phyloP scores from a whole-genome alignment of 2,329 filamentous ascomycete genomes.

The Fusarium palustre region DNA sequence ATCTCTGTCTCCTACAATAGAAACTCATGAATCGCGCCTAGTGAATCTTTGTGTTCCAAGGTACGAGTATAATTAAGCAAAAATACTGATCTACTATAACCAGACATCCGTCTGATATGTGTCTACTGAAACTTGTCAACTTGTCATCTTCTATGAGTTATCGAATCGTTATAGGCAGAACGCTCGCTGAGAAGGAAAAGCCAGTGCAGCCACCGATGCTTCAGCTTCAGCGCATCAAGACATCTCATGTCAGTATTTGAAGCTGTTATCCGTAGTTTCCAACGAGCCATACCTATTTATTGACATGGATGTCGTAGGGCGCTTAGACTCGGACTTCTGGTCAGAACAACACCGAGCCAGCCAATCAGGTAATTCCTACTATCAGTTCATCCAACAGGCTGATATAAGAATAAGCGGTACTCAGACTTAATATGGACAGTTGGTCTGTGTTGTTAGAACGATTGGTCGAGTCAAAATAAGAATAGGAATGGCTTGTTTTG shows the following conservation, averaged over 20 bases:
- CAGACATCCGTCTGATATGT: background rate
- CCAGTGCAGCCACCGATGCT: background rate
- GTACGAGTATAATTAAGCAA: background rate
- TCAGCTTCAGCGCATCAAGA: background rate
- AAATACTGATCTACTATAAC: background rate
- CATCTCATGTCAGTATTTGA: background rate
- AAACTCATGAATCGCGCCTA: background rate
- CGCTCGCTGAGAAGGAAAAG: too few species aligned
- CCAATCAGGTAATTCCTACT: background rate
- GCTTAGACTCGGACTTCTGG: background rate
- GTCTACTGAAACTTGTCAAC: background rate
- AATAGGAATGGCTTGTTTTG: background rate
- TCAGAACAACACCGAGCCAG: background rate
- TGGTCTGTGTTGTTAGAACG: background rate
- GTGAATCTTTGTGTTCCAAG: background rate
- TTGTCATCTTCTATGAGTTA: background rate
- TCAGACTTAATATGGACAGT: background rate
- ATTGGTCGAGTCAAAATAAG: background rate
- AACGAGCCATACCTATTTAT: background rate
- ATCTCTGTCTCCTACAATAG: background rate
- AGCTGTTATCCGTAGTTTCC: background rate
- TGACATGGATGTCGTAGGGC: background rate
- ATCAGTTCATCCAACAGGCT: background rate
- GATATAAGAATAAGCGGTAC: background rate
- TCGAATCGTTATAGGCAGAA: background rate